Evolutionary conservation across 2,329 filamentous ascomycete species (phyloP), one percentile per base, ranked within the genome.

Genomic region (Ciborinia camelliae): DNA sequence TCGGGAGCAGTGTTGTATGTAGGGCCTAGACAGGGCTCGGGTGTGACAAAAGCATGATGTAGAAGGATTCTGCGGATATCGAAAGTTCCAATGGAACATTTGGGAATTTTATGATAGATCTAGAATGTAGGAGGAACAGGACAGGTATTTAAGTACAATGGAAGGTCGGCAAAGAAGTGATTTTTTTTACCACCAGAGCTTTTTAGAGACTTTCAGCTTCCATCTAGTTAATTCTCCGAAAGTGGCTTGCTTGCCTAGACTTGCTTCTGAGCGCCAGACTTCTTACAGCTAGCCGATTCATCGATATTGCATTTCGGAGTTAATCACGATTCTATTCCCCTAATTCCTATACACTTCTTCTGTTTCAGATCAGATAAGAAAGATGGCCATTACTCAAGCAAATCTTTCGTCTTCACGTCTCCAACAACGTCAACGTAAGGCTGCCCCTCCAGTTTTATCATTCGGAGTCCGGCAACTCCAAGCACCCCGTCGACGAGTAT

Each of bases 81-180:
- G 41, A 58, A 47, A 41, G 14, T 41, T 8, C 4, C 55, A 10
- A 47, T 32, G 41, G n/a, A 59, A 59, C 41, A 59, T 35, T 26
- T 23, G 30, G 15, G 2, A 4, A 20, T 35, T 47, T 59, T 59
- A 12, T 37, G 41, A 35, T 59, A 59, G 28, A 47, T 59, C 55
- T 59, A 59, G 55, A 59, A 48, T 3, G 14, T 26, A 2, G 20
- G 30, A 58, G 55, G 28, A 58, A 35, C 20, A 26, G n/a, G 30
- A 59, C 8, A 26, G 41, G n/a, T 59, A 59, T 59, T 59, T 59
- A 59, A 59, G n/a, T 59, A 59, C n/a, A 47, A 37, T 59, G 6
- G 30, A 47, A 35, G 28, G 30, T 47, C 55, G 20, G 30, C 41
- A 35, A 35, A 35, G n/a, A 48, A 59, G 41, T 47, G 20, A 18